phyloP scores from a whole-genome alignment of 139 green algal species.

The Mesotaenium endlicherianum region DNA sequence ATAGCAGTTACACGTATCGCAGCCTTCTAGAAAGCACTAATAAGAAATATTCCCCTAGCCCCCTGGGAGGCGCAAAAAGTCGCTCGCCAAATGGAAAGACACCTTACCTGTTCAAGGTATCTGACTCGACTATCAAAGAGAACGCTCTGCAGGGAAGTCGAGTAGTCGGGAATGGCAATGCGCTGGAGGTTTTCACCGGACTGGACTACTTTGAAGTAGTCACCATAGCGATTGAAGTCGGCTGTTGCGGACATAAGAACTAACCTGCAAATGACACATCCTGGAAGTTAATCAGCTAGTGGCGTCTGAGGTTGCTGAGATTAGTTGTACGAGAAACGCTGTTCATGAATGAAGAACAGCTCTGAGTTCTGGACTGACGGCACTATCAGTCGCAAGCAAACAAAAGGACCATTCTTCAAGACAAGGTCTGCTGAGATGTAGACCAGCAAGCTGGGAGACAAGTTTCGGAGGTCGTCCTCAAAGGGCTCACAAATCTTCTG shows the following conservation, averaged over 20 bases:
- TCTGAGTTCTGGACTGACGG: too few relatives aligned
- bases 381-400: too few relatives aligned
- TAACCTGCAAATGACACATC: constrained; percentile 57
- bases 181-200: constrained; percentile 3
- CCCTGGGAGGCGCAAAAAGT: background rate
- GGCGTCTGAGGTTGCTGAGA: too few relatives aligned
- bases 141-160: background rate
- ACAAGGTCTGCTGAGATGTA: too few relatives aligned
- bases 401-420: too few relatives aligned
- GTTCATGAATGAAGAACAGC: too few relatives aligned
- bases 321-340: too few relatives aligned
- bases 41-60: background rate
- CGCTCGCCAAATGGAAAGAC: background rate
- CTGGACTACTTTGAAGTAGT: constrained; percentile 68
- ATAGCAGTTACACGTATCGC: background rate
- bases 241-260: constrained; percentile 92
- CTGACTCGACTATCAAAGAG: constrained; percentile 1
- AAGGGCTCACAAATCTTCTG: too few relatives aligned
- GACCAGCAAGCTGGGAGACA: too few relatives aligned
- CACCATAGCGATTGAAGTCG: constrained; percentile 76
- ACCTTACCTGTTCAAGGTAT: constrained; percentile 9
- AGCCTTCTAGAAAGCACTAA: background rate
- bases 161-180: background rate
- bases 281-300: too few relatives aligned
- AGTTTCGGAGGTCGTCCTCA: too few relatives aligned